Base-by-base conservation (phyloP, 192 early-diverging fungal genomes). In the Radiomyces spectabilis region DNA sequence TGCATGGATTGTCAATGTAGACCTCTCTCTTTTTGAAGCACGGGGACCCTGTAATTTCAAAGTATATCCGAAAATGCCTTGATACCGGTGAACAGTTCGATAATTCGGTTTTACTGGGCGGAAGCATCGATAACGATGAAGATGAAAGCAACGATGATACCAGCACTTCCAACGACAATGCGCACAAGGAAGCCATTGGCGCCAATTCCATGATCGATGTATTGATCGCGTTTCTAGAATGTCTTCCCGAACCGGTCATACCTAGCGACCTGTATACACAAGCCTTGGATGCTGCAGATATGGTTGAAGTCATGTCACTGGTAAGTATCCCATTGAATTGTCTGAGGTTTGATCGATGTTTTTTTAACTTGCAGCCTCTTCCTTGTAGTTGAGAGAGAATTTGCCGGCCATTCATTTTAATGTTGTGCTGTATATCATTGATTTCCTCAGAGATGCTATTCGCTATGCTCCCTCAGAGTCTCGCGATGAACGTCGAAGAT, bases 361-460 rank as follows among this genome's bases (percentile, higher is more conserved):
- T n/a, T 57, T 57, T 12, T 22, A n/a, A n/a, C n/a, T n/a, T n/a
- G n/a, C n/a, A n/a, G n/a, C n/a, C n/a, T 12, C 16, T 21, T n/a
- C 5, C 37, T 59, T 44, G 50, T 76, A 87, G 62, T 71, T 79
- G 9, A 65, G 81, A 8, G 73, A 79, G 63, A 53, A 64, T 16
- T 52, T 92, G 56, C 85, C 89, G 6, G 66, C 74, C 0, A 74
- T 79, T 13, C 81, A 87, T 71, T 79, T 81, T 21, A 86, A 88
- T 50, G 84, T 85, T 1, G 83, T 95, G 35, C 73, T 87, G 22
- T 95, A 93, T 55, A 50, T 95, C 32, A 74, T 81, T n/a, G 78
- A 78, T 19, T 93, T 95, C 52, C 59, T 95, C 47, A 59, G 77
- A 10, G 89, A 91, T 49, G 72, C 72, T 48, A 78, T 85, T 26